Conservation (phyloP, 495 filamentous ascomycete species). For the Xylona heveae region DNA sequence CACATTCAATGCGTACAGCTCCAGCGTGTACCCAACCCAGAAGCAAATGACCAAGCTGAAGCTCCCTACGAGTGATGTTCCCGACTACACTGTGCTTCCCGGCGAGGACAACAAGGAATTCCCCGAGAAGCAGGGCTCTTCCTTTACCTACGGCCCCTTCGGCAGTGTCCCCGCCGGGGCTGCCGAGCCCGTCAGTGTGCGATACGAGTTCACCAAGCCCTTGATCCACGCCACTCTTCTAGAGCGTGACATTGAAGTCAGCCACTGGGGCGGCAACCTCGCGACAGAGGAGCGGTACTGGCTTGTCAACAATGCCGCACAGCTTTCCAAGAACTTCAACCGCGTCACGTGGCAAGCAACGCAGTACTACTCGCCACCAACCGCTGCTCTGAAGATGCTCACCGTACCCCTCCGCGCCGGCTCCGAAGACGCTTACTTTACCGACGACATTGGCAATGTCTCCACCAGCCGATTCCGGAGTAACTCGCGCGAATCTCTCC, state of each 20-base stretch:
- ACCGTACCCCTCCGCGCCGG: constrained; percentile 59
- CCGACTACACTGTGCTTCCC: constrained; percentile 61
- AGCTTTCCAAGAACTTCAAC: constrained; percentile 65
- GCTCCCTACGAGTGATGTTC: constrained; percentile 53
- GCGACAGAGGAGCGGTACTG: constrained; percentile 88
- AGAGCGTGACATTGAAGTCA: constrained; percentile 83
- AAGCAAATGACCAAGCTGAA: constrained; percentile 97
- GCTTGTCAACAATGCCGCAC: constrained; percentile 66
- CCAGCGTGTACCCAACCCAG: constrained; percentile 58
- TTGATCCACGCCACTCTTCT: constrained; percentile 52
- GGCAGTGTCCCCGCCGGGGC: constrained; percentile 52
- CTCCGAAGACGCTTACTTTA: constrained; percentile 73
- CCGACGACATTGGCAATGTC: constrained; percentile 92
- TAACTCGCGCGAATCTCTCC: constrained; percentile 50
- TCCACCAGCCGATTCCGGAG: constrained; percentile 78
- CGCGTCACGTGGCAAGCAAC: constrained; percentile 64
- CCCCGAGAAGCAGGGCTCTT: constrained; percentile 63
- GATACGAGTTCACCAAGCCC: constrained; percentile 92
- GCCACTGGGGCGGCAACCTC: constrained; percentile 93
- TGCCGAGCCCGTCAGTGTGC: constrained; percentile 44
- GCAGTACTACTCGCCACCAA: constrained; percentile 54
- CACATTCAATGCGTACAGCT: constrained; percentile 60
- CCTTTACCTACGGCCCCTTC: constrained; percentile 87
- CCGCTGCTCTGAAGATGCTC: constrained; percentile 60
- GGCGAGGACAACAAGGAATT: constrained; percentile 37